A percentile compares a stretch with the other conserved stretches of the same genome.
phyloP scores from a whole-genome alignment of 306 rosid genomes.

The Castanospermum australe region DNA sequence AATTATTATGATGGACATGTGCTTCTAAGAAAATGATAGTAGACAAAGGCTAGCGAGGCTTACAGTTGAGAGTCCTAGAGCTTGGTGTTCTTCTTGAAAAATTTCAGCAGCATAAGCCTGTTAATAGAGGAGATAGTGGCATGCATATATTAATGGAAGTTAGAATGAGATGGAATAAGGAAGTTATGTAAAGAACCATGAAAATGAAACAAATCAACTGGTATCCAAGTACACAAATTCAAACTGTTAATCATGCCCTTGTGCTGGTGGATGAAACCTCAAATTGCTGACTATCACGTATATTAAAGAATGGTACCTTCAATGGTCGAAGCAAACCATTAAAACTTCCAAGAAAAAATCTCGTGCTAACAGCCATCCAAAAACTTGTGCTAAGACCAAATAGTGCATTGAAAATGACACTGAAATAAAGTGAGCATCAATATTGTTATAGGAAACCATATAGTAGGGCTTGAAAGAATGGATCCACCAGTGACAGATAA shows the following conservation, averaged over 20 bases:
- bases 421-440: conserved; percentile 24
- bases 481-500: not conserved
- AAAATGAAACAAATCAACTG: not conserved
- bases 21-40: conserved; percentile 2
- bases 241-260: not conserved
- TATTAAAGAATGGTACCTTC: conserved; percentile 47
- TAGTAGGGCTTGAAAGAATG: not conserved
- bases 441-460: not conserved
- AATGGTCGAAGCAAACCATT: conserved; percentile 92
- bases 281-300: not conserved
- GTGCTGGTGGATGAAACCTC: not conserved
- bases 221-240: not conserved
- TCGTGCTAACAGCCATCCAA: conserved; percentile 80
- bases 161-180: not conserved
- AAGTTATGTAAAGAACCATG: not conserved
- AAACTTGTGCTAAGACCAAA: conserved; percentile 85
- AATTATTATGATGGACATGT: not conserved
- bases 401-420: conserved; percentile 76
- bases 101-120: conserved; percentile 84
- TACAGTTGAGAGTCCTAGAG: conserved; percentile 79
- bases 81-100: conserved; percentile 70
- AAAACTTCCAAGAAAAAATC: conserved; percentile 82
- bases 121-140: not conserved
- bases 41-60: conserved; percentile 18
- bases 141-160: not conserved